phyloP scores from a whole-genome alignment of 345 rosid species.

The Brassica incana region DNA sequence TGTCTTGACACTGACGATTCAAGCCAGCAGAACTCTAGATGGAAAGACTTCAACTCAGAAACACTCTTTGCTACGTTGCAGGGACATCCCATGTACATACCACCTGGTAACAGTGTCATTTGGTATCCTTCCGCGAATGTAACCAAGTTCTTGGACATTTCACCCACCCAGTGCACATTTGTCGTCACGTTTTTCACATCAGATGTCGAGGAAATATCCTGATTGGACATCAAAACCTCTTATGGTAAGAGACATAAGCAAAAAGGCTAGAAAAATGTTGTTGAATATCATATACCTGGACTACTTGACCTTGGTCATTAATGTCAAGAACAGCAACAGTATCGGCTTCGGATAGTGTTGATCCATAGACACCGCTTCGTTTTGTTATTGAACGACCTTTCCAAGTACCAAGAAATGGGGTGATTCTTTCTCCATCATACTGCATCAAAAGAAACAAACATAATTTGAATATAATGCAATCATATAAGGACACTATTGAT shows the following conservation, averaged over 20 bases:
- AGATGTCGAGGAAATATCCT: constrained; percentile 59
- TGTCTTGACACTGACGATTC: constrained; percentile 70
- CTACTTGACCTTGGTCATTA: constrained; percentile 59
- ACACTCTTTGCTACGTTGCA: constrained; percentile 63
- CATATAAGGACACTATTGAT: too few species aligned
- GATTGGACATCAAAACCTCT: constrained; percentile 10
- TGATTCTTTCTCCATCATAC: constrained; percentile 45
- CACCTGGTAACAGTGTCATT: constrained; percentile 70
- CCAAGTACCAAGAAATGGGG: constrained; percentile 85
- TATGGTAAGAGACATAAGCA: not conserved
- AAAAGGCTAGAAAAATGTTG: not conserved
- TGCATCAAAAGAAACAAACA: too few species aligned
- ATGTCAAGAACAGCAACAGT: constrained; percentile 58
- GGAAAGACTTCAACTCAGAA: constrained; percentile 72
- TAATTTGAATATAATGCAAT: too few species aligned
- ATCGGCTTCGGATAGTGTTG: constrained; percentile 77
- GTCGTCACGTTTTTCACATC: constrained; percentile 43
- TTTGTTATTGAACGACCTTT: constrained; percentile 80
- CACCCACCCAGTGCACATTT: constrained; percentile 68
- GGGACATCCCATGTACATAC: constrained; percentile 90
- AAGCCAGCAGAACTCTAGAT: constrained; percentile 86
- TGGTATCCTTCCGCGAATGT: constrained; percentile 76
- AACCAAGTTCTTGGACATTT: constrained; percentile 52
- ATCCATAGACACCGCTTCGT: constrained; percentile 90
- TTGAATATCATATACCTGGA: constrained; percentile 54